Percentiles rank a stretch among this genome's conserved stretches.
These are phyloP conservation scores for Alisma plantagoaquatica DNA, from an alignment of 106 monocot species.

Conservation along the genomic window DNA sequence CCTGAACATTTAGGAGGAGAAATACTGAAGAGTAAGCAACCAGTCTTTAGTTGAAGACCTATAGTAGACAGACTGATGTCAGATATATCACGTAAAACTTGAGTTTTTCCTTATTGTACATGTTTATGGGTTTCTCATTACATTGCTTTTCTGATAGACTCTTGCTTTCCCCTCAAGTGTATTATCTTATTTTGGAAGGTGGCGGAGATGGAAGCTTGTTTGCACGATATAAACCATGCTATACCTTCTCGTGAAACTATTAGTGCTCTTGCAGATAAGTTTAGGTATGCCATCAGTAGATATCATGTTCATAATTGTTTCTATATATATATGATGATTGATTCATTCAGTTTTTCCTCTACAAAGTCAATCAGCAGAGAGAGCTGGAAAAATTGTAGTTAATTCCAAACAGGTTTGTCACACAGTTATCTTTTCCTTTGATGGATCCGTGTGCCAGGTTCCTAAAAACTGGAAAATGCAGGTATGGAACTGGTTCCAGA, in stretches of 20 bases:
- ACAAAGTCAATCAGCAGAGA: constrained; percentile 52
- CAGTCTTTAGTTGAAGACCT: too few species aligned
- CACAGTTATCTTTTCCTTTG: background rate
- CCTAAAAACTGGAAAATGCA: too few species aligned
- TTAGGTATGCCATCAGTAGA: constrained; percentile 39
- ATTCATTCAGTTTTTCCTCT: constrained; percentile 13
- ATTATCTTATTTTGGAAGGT: constrained; percentile 30
- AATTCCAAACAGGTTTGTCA: constrained; percentile 80
- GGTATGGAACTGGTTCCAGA: constrained; percentile 99
- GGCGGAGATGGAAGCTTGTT: constrained; percentile 81
- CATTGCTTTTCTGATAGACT: too few species aligned
- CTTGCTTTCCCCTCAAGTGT: too few species aligned
- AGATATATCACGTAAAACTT: too few species aligned
- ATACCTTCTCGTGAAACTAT: constrained; percentile 66
- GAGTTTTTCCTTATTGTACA: too few species aligned
- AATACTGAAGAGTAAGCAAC: too few species aligned
- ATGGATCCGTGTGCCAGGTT: background rate
- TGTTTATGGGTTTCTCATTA: too few species aligned
- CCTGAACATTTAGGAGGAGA: too few species aligned
- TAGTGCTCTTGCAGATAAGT: constrained; percentile 64
- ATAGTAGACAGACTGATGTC: too few species aligned
- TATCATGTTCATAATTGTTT: background rate
- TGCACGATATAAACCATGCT: constrained; percentile 55
- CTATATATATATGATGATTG: background rate
- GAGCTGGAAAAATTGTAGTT: constrained; percentile 63